Evolutionary conservation across 2,329 filamentous ascomycete genomes (phyloP), one percentile per base, ranked within the genome.

Genomic region (Neophaeococcomyces mojaviensis): DNA sequence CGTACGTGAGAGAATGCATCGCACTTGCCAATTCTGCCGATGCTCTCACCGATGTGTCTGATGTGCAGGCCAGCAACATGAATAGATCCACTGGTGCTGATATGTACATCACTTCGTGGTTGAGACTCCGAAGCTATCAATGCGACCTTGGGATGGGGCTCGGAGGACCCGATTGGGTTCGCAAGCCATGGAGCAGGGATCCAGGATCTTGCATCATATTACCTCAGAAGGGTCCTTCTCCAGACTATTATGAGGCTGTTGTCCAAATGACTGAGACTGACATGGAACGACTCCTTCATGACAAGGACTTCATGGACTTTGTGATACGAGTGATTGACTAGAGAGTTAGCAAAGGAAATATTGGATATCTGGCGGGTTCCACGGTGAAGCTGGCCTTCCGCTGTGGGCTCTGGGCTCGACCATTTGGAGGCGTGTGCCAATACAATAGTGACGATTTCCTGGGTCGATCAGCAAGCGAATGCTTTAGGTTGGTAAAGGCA

Each of bases 1-100:
- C 62, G 13, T 69, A 57, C 24, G 52, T 57, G 12, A 46, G 55
- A 36, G 47, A 57, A 39, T 47, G 48, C 5, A 56, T 57, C 26
- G 50, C 52, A n/a, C 38, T 57, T 33, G 49, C 55, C 19, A 49
- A 41, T 22, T 46, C 43, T 18, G 42, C 49, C 1, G 51, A 54
- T 34, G 44, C 51, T 9, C 39, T 44, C 6, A 49, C 49, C 19
- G 54, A 56, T 33, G 50, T 55, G 15, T 46, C 52, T 19, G 55
- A 57, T 32, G 35, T 57, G 24, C 52, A 54, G 39, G 55, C 49
- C 18, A 56, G 52, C 39, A 57, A 56, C 35, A 56, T 57, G 53
- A 49, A 57, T 41, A 47, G 54, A 18, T 32, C 48, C 9, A 46
- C 45, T 13, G 55, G 55, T 8, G 53, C 54, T n/a, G 55, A 57